phyloP scores from a whole-genome alignment of 257 asterid genomes.

The Solanum chiquidenum region DNA sequence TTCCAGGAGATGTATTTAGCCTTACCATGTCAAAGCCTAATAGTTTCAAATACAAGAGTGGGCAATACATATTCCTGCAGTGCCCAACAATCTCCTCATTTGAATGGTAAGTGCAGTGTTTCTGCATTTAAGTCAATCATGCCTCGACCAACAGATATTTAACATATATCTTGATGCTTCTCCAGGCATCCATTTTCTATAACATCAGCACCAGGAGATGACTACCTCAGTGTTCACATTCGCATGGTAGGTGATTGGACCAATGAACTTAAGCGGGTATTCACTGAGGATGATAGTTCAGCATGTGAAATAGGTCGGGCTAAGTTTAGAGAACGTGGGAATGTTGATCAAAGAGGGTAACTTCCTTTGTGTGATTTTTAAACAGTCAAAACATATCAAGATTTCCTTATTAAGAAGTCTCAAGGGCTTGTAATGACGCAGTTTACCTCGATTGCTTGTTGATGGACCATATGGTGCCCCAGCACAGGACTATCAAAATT shows the following conservation, averaged over 20 bases:
- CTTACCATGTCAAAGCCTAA: constrained; percentile 73
- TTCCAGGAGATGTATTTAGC: constrained; percentile 94
- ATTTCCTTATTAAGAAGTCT: not conserved
- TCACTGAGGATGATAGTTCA: constrained; percentile 51
- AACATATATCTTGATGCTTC: not conserved
- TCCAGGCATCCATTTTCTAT: constrained; percentile 97
- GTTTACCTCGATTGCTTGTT: constrained; percentile 66
- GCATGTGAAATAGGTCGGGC: constrained; percentile 51
- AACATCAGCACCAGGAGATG: constrained; percentile 93
- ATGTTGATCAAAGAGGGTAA: constrained; percentile 61
- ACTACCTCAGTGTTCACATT: constrained; percentile 74
- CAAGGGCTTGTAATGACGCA: constrained; percentile 15
- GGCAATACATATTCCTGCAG: constrained; percentile 71
- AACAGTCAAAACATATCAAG: not conserved
- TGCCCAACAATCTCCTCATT: constrained; percentile 81
- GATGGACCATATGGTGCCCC: constrained; percentile 98
- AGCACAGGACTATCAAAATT: constrained; percentile 81
- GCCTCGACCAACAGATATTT: not conserved
- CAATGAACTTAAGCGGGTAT: constrained; percentile 47
- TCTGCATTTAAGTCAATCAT: not conserved
- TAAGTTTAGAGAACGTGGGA: constrained; percentile 39
- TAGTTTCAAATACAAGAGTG: constrained; percentile 82
- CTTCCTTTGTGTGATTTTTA: not conserved
- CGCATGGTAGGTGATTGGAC: constrained; percentile 72
- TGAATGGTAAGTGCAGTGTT: constrained; percentile 48